Percentiles rank a stretch among this genome's conserved stretches.
Evolutionary conservation across 495 filamentous ascomycete species (phyloP).

Genomic region (Hyaloscypha bicolor): DNA sequence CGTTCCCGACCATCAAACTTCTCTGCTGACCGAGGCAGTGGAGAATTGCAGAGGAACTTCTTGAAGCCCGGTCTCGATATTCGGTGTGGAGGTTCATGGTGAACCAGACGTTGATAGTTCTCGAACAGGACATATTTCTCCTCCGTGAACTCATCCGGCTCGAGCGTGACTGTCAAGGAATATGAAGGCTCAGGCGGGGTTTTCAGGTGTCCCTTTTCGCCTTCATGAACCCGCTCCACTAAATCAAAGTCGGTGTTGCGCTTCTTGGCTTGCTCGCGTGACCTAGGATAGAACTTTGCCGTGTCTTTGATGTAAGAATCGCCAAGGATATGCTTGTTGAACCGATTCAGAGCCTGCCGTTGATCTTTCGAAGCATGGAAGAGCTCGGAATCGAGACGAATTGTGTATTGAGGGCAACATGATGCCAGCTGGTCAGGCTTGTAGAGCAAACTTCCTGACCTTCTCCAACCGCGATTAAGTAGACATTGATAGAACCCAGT

Average conservation of each 20-base stretch:
- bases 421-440: conserved; percentile 80
- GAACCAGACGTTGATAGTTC: conserved; percentile 83
- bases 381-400: conserved; percentile 73
- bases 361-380: conserved; percentile 81
- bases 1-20: conserved; percentile 52
- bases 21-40: conserved; percentile 57
- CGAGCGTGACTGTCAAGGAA: conserved; percentile 76
- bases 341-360: conserved; percentile 83
- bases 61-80: conserved; percentile 73
- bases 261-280: conserved; percentile 77
- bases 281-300: conserved; percentile 71
- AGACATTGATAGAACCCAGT: conserved; percentile 78
- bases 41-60: conserved; percentile 82
- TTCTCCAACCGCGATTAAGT: conserved; percentile 87
- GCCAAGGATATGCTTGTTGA: conserved; percentile 85
- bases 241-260: conserved; percentile 78
- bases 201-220: conserved; percentile 40
- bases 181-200: conserved; percentile 66
- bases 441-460: conserved; percentile 84
- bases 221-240: conserved; percentile 69
- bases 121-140: conserved; percentile 85
- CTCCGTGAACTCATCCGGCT: conserved; percentile 77
- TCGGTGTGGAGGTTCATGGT: conserved; percentile 69
- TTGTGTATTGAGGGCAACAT: conserved; percentile 95
- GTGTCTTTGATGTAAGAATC: conserved; percentile 74